These are phyloP conservation scores for Clitopilus passeckerianus DNA, from an alignment of 768 basidiomycete species.

Conservation along the genomic window DNA sequence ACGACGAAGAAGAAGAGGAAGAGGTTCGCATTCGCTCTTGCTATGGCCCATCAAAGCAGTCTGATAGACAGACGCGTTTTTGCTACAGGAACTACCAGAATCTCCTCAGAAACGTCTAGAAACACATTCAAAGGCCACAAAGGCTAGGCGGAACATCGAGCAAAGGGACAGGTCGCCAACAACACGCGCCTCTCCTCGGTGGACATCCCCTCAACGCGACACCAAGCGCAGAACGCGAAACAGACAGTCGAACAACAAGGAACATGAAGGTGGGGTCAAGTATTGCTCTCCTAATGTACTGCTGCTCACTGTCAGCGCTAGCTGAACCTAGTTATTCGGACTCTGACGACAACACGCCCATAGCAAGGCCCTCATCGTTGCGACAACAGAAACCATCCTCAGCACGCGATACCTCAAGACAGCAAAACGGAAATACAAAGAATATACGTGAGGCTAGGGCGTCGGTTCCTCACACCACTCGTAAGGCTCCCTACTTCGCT, in stretches of 20 bases:
- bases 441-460: too few species aligned
- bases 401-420: too few species aligned
- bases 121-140: not conserved
- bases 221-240: not conserved
- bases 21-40: not conserved
- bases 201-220: not conserved
- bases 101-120: not conserved
- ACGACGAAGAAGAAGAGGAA: not conserved
- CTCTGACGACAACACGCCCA: too few species aligned
- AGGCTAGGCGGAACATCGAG: not conserved
- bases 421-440: too few species aligned
- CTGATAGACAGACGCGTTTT: not conserved
- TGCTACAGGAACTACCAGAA: not conserved
- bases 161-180: not conserved
- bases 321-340: too few species aligned
- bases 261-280: not conserved
- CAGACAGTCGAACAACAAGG: not conserved
- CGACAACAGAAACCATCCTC: too few species aligned
- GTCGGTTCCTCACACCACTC: too few species aligned
- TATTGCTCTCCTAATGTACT: not conserved
- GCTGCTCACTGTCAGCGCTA: not conserved
- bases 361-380: too few species aligned
- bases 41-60: not conserved
- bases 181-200: not conserved
- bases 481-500: too few species aligned